A percentile compares a stretch with the other conserved stretches of the same genome.
phyloP scores from a whole-genome alignment of 768 basidiomycete genomes.

The Boletus barrowsii region DNA sequence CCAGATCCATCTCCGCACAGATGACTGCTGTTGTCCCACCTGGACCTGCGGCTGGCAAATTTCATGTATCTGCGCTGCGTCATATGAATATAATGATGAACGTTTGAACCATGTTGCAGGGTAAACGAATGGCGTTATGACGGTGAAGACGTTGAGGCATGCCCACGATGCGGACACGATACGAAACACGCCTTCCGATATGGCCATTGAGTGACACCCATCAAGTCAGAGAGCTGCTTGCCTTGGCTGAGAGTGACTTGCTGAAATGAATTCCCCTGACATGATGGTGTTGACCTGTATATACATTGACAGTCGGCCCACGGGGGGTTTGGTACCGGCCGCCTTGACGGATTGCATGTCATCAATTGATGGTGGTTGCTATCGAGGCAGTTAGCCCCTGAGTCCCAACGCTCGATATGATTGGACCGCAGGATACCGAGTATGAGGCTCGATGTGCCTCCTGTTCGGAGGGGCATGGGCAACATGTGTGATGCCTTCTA shows the following conservation, averaged over 20 bases:
- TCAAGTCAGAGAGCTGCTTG: slow-evolving; percentile 13
- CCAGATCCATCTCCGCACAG: slow-evolving; percentile 29
- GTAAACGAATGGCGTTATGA: slow-evolving; percentile 13
- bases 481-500: slow-evolving; percentile 4
- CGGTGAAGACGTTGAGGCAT: slow-evolving; percentile 22
- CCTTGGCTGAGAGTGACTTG: slow-evolving; percentile 12
- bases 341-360: too few relatives aligned
- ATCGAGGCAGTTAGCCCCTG: background rate
- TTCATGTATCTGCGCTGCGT: background rate
- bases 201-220: slow-evolving; percentile 31
- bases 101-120: slow-evolving; percentile 15
- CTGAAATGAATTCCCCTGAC: slow-evolving; percentile 7
- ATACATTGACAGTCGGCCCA: too few relatives aligned
- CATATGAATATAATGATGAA: slow-evolving; percentile 4
- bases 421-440: slow-evolving; percentile 13
- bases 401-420: background rate
- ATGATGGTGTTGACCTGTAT: too few relatives aligned
- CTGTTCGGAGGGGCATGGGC: background rate
- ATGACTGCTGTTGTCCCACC: slow-evolving; percentile 34
- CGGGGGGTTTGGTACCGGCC: too few relatives aligned
- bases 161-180: slow-evolving; percentile 37
- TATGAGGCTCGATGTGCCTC: slow-evolving; percentile 28
- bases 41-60: too few relatives aligned
- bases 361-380: background rate
- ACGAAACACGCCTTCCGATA: slow-evolving; percentile 48